phyloP scores from a whole-genome alignment of 371 early-diverging fungal genomes.

The Mortierella sp. region DNA sequence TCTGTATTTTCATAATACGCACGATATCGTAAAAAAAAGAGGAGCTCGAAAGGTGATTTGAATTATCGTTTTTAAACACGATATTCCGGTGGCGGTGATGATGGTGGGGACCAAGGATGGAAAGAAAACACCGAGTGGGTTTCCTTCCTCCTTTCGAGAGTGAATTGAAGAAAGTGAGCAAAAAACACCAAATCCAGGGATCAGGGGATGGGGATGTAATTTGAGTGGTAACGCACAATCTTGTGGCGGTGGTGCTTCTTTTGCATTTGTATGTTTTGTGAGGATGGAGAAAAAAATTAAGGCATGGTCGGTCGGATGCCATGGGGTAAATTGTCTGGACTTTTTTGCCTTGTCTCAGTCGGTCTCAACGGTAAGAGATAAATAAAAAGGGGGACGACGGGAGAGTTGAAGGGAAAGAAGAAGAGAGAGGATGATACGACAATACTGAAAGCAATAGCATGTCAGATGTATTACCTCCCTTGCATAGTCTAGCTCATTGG shows the following conservation, averaged over 20 bases:
- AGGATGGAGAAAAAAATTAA: no score
- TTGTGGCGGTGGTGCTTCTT: not conserved
- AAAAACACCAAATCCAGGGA: not conserved
- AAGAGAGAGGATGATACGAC: no score
- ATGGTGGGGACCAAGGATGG: not conserved
- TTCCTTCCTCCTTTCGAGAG: not conserved
- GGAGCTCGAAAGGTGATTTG: not conserved
- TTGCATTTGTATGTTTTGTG: no score
- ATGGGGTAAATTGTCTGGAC: no score
- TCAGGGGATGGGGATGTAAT: not conserved
- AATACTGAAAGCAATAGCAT: no score
- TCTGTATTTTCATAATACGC: not conserved
- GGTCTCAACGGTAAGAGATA: no score
- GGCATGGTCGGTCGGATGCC: no score
- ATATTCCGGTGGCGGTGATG: not conserved
- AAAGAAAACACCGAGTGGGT: not conserved
- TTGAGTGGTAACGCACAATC: not conserved
- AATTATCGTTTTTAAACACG: not conserved
- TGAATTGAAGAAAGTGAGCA: not conserved
- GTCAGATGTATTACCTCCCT: no score
- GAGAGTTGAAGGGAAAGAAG: no score
- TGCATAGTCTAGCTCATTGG: no score
- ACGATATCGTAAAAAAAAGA: not conserved
- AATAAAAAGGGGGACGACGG: no score
- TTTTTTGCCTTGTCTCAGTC: no score